These are phyloP conservation scores for Crithidia expoeki DNA, from an alignment of 208 protist genomes.

Conservation along the genomic window DNA sequence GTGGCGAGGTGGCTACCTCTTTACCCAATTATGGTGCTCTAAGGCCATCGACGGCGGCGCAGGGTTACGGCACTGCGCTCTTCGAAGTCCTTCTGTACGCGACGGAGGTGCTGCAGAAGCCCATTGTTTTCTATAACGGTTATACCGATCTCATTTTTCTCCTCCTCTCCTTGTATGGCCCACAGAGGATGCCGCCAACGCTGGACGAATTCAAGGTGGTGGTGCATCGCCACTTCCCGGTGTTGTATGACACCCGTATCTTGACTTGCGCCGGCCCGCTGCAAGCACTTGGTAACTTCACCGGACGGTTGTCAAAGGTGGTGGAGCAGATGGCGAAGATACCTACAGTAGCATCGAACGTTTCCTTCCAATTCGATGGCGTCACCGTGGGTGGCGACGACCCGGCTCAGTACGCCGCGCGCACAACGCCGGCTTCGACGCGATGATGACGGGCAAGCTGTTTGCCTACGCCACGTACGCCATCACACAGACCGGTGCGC, in stretches of 20 bases:
- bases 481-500: slow-evolving; percentile 6
- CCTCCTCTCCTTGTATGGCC: slow-evolving; percentile 37
- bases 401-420: background rate
- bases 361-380: slow-evolving; percentile 25
- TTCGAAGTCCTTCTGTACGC: slow-evolving; percentile 49
- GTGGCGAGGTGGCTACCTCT: background rate
- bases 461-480: slow-evolving; percentile 47
- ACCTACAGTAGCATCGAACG: background rate
- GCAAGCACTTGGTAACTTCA: slow-evolving; percentile 47
- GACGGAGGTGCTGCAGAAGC: slow-evolving; percentile 39
- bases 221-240: slow-evolving; percentile 51
- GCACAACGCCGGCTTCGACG: slow-evolving; percentile 60
- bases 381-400: slow-evolving; percentile 13
- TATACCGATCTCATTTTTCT: slow-evolving; percentile 70
- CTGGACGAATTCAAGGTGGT: slow-evolving; percentile 49
- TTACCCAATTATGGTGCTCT: background rate
- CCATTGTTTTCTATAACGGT: slow-evolving; percentile 68
- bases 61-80: slow-evolving; percentile 44
- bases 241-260: slow-evolving; percentile 68
- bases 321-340: slow-evolving; percentile 37
- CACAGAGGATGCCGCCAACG: slow-evolving; percentile 29
- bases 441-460: slow-evolving; percentile 59
- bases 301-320: slow-evolving; percentile 43
- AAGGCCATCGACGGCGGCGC: background rate
- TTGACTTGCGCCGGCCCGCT: slow-evolving; percentile 46